Percentiles rank a stretch among this genome's conserved stretches.
Conservation (phyloP, 2,329 filamentous ascomycete genomes). For the Trichocomaceae sp. region DNA sequence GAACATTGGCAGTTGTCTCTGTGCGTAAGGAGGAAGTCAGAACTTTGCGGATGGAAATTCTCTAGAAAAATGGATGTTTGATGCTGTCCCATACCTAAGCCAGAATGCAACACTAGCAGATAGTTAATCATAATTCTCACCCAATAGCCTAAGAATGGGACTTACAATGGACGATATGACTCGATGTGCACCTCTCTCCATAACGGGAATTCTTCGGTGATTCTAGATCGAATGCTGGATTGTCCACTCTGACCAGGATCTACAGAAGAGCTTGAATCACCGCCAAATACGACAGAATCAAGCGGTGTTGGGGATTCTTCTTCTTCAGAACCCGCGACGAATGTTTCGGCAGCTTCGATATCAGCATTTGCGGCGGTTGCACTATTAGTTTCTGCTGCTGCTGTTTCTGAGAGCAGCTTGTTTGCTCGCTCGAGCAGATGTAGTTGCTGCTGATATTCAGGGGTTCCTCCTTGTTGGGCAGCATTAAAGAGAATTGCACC, state of each 20-base stretch:
- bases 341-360: neutral
- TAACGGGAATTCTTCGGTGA: neutral
- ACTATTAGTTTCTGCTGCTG: neutral
- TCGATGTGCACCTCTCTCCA: conserved; percentile 1
- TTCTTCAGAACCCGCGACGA: neutral
- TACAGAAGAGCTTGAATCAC: neutral
- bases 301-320: neutral
- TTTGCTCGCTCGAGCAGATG: neutral
- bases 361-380: neutral
- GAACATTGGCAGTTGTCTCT: conserved; percentile 68
- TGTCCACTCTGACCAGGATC: neutral
- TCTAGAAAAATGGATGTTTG: neutral
- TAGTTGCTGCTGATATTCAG: neutral
- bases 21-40: neutral
- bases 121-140: neutral
- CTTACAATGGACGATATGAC: conserved; percentile 6
- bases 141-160: neutral
- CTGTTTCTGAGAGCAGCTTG: neutral
- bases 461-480: neutral
- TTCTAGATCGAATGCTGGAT: neutral
- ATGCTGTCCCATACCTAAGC: conserved; percentile 8
- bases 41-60: neutral
- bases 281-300: neutral
- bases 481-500: neutral
- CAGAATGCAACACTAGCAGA: conserved; percentile 5